phyloP scores from a whole-genome alignment of 1,139 yeast genomes.

The Sporopachydermia cereana region DNA sequence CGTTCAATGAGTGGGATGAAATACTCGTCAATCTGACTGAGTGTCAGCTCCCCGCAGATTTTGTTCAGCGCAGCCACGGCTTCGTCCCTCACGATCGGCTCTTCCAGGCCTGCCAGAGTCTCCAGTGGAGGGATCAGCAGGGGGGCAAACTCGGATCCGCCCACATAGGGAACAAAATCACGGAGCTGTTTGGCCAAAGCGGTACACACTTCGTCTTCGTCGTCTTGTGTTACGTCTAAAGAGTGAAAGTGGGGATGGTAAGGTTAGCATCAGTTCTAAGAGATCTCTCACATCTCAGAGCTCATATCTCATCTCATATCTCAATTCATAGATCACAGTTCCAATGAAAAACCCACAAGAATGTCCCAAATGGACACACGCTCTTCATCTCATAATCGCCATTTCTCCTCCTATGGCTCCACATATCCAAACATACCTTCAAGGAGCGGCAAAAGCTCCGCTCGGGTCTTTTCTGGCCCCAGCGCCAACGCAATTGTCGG shows the following conservation, averaged over 20 bases:
- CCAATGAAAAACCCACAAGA: too few relatives aligned
- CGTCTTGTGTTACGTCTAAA: constrained; percentile 84
- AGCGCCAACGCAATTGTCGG: constrained; percentile 92
- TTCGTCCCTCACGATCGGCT: constrained; percentile 93
- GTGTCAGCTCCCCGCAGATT: constrained; percentile 53
- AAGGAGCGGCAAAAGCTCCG: constrained; percentile 82
- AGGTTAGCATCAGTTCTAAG: neutral
- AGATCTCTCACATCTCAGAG: neutral
- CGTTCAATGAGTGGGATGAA: constrained; percentile 69
- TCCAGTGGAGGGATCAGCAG: constrained; percentile 78
- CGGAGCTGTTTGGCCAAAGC: constrained; percentile 88
- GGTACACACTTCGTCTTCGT: constrained; percentile 95
- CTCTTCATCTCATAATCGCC: too few relatives aligned
- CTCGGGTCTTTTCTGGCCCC: constrained; percentile 87
- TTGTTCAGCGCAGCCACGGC: constrained; percentile 79
- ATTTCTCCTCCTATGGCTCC: too few relatives aligned
- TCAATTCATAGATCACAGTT: neutral
- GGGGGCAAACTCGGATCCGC: constrained; percentile 73
- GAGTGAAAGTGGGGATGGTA: constrained; percentile 11
- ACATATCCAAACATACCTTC: constrained; percentile 29
- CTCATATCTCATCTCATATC: neutral
- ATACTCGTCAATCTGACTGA: constrained; percentile 52
- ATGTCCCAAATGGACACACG: neutral
- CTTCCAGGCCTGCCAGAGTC: constrained; percentile 85
- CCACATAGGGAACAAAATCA: constrained; percentile 73